phyloP scores from a whole-genome alignment of 2,329 filamentous ascomycete species.

The Cordyceps tenuipes region DNA sequence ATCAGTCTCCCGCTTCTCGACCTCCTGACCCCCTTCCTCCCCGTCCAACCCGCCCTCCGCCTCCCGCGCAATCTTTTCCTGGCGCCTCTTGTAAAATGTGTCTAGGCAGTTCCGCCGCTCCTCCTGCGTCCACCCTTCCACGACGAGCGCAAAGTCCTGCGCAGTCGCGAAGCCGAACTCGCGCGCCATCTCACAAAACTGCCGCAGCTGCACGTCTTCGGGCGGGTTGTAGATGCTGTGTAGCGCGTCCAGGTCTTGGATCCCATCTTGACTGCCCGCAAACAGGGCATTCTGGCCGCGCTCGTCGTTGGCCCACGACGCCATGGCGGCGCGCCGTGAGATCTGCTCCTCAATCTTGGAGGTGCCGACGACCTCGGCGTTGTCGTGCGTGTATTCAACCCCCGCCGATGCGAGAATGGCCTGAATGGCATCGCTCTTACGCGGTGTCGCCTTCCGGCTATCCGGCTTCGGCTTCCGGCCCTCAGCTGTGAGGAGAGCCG shows the following conservation, averaged over 20 bases:
- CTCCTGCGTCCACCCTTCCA: constrained; percentile 84
- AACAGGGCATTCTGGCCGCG: constrained; percentile 50
- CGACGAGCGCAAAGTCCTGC: constrained; percentile 79
- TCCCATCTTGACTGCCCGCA: constrained; percentile 35
- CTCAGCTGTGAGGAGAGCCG: constrained; percentile 39
- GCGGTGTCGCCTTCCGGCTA: constrained; percentile 28
- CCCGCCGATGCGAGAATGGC: constrained; percentile 83
- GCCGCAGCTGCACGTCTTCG: constrained; percentile 62
- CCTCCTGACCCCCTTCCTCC: neutral
- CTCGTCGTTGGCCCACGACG: constrained; percentile 33
- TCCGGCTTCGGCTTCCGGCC: constrained; percentile 34
- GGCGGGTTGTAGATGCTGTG: constrained; percentile 59
- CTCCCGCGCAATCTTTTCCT: constrained; percentile 37
- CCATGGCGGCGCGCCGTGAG: constrained; percentile 64
- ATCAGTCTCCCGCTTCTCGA: constrained; percentile 5
- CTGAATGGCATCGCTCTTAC: constrained; percentile 66
- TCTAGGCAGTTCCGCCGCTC: constrained; percentile 71
- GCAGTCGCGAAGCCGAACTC: constrained; percentile 68
- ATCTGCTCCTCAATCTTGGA: constrained; percentile 86
- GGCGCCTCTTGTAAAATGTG: constrained; percentile 65
- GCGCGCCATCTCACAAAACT: constrained; percentile 86
- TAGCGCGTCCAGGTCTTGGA: constrained; percentile 22
- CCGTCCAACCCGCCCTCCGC: constrained; percentile 15
- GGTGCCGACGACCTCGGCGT: constrained; percentile 87
- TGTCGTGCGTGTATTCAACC: constrained; percentile 93